Evolutionary conservation across 345 rosid genomes (phyloP), one percentile per base, ranked within the genome.

Genomic region (Camelina hispida): DNA sequence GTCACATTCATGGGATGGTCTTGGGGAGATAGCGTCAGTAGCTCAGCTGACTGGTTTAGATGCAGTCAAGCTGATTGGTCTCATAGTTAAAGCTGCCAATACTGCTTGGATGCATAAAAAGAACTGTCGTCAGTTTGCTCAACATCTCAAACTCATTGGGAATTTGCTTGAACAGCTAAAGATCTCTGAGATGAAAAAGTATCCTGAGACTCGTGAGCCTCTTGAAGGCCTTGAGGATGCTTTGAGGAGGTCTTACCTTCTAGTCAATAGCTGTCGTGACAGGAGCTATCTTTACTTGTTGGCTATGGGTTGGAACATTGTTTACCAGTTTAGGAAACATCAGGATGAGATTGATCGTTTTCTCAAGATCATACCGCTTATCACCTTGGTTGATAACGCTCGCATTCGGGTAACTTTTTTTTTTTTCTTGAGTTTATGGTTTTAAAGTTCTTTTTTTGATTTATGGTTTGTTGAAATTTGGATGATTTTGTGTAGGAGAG

Each of bases 301-400:
- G 57, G 99, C 99, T 20, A 92, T 92, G 99, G 99, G 99, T 1
- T 95, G 99, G 99, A 95, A 92, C 82, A 92, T 95, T 35, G 99
- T 95, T 52, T 95, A 95, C 48, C 99, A 95, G 79, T 95, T 95
- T 68, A 82, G 97, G 74, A 95, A 86, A 82, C 96, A 95, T 14
- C 99, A 92, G 81, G 88, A 81, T 74, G 99, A 95, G 89, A 95
- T 95, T 47, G 99, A 95, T 73, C 89, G 88, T 6, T 95, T 90
- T 69, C 85, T 95, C 85, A 85, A 89, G 85, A 89, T 92, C 55
- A 84, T 95, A 25, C 99, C 99, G 3, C 96, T 95, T 73, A 95
- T 95, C 72, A 89, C 97, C 63, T 92, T 95, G 9, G 98, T 95
- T 11, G 99, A 95, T 63, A 95, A 89, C 77, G 88, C 94, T 89